Base-by-base conservation (phyloP, 164 flowering plant species). In the Echeveria elegans region DNA sequence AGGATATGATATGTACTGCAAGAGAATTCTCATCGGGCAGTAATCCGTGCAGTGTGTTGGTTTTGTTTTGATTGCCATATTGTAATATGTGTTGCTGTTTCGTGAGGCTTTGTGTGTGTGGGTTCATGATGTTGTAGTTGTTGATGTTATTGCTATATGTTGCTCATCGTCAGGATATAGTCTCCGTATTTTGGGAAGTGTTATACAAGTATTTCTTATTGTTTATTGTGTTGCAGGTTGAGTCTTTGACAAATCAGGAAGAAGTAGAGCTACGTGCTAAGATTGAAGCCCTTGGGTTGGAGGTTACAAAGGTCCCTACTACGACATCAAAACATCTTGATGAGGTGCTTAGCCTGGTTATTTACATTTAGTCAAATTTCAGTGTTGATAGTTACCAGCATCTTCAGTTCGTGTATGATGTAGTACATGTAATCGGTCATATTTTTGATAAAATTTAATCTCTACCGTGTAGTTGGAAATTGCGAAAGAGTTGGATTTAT, bases 211-310 rank as follows among this genome's bases (percentile, higher is more conserved):
- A 1, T 15, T 6, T 7, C 19, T 16, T 29, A 1, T 7, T 52
- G 19, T 32, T n/a, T 50, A 5, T 6, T 63, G 30, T 66, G 71
- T 16, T 79, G 72, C 64, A 90, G 97, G 96, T 93, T 66, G 98
- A 93, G 73, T 67, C 89, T 62, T 40, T 86, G 61, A 82, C 87
- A 47, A 90, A 93, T 67, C 81, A 87, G 76, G 96, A 90, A 75
- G 98, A 90, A 78, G 90, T 88, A 59, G 97, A 90, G 73, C 68
- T 92, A 72, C 90, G 97, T 43, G 82, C 88, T 16, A 90, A 92
- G 77, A 90, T 92, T 65, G 90, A 87, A 79, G 86, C 93, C 32
- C 88, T 90, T 28, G 91, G 95, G 6, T 66, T 82, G 74, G 93
- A 90, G 76, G 89, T 92, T 50, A 81, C 83, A 47, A 90, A 90